Evolutionary conservation across 164 flowering plant genomes (phyloP).

Genomic region (Macadamia integrifolia): DNA sequence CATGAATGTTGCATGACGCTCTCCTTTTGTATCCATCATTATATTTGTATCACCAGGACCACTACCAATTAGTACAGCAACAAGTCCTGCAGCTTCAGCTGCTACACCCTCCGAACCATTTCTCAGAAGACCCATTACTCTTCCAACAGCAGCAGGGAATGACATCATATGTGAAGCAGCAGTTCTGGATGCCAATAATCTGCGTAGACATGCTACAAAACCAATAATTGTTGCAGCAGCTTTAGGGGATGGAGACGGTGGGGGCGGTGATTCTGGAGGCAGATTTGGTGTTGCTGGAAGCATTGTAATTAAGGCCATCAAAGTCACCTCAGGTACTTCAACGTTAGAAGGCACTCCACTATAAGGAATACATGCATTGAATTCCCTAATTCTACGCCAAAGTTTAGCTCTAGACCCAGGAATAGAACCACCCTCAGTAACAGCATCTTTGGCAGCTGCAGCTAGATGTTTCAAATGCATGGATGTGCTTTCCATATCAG

Average conservation of each 20-base stretch:
- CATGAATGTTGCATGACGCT: conserved; percentile 88
- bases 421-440: conserved; percentile 89
- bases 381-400: conserved; percentile 98
- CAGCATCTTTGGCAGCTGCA: conserved; percentile 94
- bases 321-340: conserved; percentile 93
- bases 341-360: conserved; percentile 77
- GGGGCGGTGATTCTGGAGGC: conserved; percentile 92
- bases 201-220: conserved; percentile 79
- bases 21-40: conserved; percentile 84
- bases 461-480: conserved; percentile 93
- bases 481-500: conserved; percentile 70
- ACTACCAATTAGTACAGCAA: conserved; percentile 90
- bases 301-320: conserved; percentile 97
- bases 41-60: conserved; percentile 76
- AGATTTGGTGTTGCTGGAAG: conserved; percentile 90
- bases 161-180: conserved; percentile 98
- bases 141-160: conserved; percentile 97
- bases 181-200: conserved; percentile 78
- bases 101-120: conserved; percentile 98
- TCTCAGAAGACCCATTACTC: conserved; percentile 97
- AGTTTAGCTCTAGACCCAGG: conserved; percentile 98
- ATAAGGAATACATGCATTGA: conserved; percentile 89
- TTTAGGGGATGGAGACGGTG: conserved; percentile 96
- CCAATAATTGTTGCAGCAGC: conserved; percentile 98
- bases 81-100: conserved; percentile 88